Conservation (phyloP, 2,329 filamentous ascomycete species). For the Helicocarpus griseus region DNA sequence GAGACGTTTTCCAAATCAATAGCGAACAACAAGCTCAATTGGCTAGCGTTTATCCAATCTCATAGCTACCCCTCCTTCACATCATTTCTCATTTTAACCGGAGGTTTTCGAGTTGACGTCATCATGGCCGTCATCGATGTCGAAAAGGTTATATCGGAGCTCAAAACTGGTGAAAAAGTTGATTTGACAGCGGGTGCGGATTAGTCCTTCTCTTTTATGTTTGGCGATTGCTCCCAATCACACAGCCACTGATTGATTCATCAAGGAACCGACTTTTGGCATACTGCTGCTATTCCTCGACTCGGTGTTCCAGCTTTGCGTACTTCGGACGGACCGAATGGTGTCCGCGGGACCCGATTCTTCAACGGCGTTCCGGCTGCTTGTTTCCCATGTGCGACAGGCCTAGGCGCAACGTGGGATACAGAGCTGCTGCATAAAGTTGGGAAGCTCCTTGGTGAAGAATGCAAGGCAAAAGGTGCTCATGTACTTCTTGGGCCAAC, state of each 20-base stretch:
- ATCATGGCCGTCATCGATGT: constrained; percentile 28
- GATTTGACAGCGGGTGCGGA: constrained; percentile 26
- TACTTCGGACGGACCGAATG: constrained; percentile 61
- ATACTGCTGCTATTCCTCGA: constrained; percentile 53
- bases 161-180: constrained; percentile 52
- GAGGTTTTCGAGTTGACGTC: not conserved
- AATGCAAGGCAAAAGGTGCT: constrained; percentile 63
- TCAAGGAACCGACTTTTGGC: constrained; percentile 53
- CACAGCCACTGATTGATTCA: constrained; percentile 2
- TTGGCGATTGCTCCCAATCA: no score
- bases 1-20: no score
- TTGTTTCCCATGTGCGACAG: constrained; percentile 69
- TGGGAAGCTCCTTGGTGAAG: constrained; percentile 60
- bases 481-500: constrained; percentile 67
- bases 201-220: not conserved
- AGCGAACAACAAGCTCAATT: not conserved
- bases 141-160: constrained; percentile 41
- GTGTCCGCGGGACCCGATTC: constrained; percentile 58
- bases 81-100: not conserved
- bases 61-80: not conserved
- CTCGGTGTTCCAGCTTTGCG: constrained; percentile 57
- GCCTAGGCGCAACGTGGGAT: constrained; percentile 72
- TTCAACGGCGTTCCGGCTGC: constrained; percentile 62
- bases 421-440: constrained; percentile 58
- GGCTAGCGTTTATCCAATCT: not conserved